Percentiles rank a stretch among this genome's conserved stretches.
These are phyloP conservation scores for Colletotrichum lentis DNA, from an alignment of 2,329 filamentous ascomycete genomes.

Conservation along the genomic window DNA sequence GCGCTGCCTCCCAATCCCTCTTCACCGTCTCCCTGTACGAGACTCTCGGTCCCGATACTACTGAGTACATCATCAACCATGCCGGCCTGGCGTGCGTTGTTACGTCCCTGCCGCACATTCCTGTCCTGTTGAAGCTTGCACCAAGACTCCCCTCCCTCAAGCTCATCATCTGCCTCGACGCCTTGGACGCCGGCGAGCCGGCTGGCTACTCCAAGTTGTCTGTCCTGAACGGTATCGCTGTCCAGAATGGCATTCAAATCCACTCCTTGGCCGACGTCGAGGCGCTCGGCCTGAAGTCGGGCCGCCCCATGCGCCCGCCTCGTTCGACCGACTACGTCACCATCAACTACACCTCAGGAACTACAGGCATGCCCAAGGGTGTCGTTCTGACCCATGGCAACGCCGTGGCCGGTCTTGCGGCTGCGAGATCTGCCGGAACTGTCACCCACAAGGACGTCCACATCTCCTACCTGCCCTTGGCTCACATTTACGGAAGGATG, in stretches of 20 bases:
- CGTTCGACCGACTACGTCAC: constrained; percentile 80
- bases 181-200: constrained; percentile 80
- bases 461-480: constrained; percentile 89
- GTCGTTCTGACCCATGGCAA: constrained; percentile 84
- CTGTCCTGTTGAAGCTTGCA: constrained; percentile 79
- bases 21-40: constrained; percentile 96
- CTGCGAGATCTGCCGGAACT: constrained; percentile 64
- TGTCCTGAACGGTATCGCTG: constrained; percentile 78
- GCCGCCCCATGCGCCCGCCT: constrained; percentile 76
- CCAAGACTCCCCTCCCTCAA: constrained; percentile 82
- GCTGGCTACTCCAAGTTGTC: constrained; percentile 80
- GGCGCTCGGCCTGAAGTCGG: constrained; percentile 75
- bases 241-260: constrained; percentile 77
- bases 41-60: constrained; percentile 88
- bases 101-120: constrained; percentile 81
- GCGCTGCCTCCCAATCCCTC: constrained; percentile 83
- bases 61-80: constrained; percentile 96
- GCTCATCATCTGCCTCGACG: constrained; percentile 86
- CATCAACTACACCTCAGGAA: constrained; percentile 90
- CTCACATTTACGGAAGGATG: constrained; percentile 92
- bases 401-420: constrained; percentile 76
- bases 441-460: constrained; percentile 66
- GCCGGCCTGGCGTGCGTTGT: constrained; percentile 78
- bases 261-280: constrained; percentile 85
- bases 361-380: constrained; percentile 83